Percentiles rank a stretch among this genome's conserved stretches.
Conservation (phyloP, 139 green algal genomes). For the Choricystis sp. region DNA sequence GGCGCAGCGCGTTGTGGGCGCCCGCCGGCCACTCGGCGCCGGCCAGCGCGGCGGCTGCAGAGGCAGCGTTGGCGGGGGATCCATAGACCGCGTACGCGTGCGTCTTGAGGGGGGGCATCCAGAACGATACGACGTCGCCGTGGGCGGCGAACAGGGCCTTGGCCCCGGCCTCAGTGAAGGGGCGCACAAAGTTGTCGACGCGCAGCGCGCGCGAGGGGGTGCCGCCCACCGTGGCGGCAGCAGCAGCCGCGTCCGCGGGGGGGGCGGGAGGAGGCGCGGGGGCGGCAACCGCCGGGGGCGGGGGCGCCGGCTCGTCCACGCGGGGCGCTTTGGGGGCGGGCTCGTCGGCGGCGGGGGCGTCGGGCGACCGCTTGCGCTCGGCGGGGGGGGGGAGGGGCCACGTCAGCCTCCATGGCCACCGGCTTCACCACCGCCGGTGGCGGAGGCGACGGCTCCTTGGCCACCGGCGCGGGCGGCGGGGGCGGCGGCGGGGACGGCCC, state of each 20-base stretch:
- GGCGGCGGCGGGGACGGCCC: neutral
- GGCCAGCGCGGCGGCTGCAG: slow-evolving; percentile 10
- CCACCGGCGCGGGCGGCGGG: neutral
- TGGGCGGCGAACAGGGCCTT: slow-evolving; percentile 27
- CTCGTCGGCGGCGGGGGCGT: neutral
- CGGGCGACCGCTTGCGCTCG: neutral
- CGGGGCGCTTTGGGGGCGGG: neutral
- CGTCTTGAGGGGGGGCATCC: slow-evolving; percentile 71
- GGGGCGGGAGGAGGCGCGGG: neutral
- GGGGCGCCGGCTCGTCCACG: neutral
- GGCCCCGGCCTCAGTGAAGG: slow-evolving; percentile 40
- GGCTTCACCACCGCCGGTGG: neutral
- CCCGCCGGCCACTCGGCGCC: slow-evolving; percentile 23
- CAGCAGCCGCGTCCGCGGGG: slow-evolving; percentile 3
- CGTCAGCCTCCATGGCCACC: neutral
- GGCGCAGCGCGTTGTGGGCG: slow-evolving; percentile 25
- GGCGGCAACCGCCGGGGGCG: neutral
- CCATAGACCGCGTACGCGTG: slow-evolving; percentile 47
- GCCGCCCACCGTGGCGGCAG: neutral
- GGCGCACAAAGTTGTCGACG: slow-evolving; percentile 61
- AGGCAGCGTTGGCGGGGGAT: slow-evolving; percentile 31
- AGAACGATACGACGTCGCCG: slow-evolving; percentile 42
- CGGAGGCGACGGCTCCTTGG: neutral
- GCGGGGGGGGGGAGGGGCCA: neutral
- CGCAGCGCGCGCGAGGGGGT: slow-evolving; percentile 29